These are phyloP conservation scores for Barnettozyma botsteinii DNA, from an alignment of 805 yeast species.

Conservation along the genomic window DNA sequence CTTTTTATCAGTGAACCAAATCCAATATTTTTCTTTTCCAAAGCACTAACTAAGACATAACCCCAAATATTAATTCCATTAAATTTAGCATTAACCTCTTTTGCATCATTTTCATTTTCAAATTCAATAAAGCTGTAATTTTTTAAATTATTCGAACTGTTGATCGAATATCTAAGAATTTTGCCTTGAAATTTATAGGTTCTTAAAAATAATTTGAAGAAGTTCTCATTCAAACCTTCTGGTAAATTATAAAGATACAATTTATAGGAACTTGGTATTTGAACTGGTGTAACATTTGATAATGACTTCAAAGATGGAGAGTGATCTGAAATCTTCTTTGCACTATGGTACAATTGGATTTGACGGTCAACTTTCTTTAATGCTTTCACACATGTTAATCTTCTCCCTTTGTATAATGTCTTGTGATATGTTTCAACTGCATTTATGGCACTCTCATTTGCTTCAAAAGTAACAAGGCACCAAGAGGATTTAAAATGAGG, in stretches of 20 bases:
- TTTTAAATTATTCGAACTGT: conserved; percentile 5
- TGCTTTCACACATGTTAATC: conserved; percentile 27
- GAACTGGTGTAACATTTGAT: too few species aligned
- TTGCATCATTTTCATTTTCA: conserved; percentile 22
- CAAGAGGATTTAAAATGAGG: conserved; percentile 30
- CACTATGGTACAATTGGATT: conserved; percentile 2
- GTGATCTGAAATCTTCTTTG: neutral
- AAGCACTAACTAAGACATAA: conserved; percentile 11
- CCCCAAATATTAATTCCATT: conserved; percentile 24
- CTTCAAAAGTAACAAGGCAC: conserved; percentile 45
- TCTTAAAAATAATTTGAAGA: conserved; percentile 24
- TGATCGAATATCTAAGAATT: conserved; percentile 18
- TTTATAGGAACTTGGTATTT: conserved; percentile 3
- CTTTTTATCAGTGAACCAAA: conserved; percentile 2
- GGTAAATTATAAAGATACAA: conserved; percentile 24
- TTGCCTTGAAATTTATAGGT: conserved; percentile 19
- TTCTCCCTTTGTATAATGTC: conserved; percentile 24
- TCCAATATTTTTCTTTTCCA: conserved; percentile 7
- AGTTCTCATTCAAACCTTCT: conserved; percentile 22
- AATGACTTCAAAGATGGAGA: neutral
- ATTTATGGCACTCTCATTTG: conserved; percentile 39
- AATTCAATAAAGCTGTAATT: conserved; percentile 24
- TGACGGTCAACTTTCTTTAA: conserved; percentile 21
- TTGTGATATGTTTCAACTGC: conserved; percentile 34
- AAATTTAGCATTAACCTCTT: conserved; percentile 17